Base-by-base conservation (phyloP, 1,284 basidiomycete genomes). In the Cutaneotrichosporon mucoides region DNA sequence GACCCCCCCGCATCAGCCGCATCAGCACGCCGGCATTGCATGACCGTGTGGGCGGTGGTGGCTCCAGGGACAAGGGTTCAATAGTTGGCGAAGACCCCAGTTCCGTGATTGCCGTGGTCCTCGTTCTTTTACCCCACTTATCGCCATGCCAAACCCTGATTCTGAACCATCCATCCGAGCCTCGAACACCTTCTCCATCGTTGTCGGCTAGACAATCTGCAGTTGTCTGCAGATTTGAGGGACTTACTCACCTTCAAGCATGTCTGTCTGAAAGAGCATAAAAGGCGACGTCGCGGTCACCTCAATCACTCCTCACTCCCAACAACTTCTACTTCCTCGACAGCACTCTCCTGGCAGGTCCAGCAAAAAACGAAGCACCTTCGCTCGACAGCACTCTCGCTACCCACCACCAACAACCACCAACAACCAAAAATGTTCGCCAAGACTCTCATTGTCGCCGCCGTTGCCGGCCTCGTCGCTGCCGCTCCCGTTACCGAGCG, bases 401-500 rank as follows among this genome's bases (percentile, higher is more conserved):
- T 36, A 13, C 34, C 33, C 33, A 9, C 5, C 35, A 35, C 34
- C 46, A 47, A 34, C 9, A 36, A 48, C 35, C 9, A 13, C 11
- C 38, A 36, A 34, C 24, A 49, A 38, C 13, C n/a, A 16, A 50
- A n/a, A 9, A 50, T 51, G 49, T 51, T 51, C 49, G 16, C 49
- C 15, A 51, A 51, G 49, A 41, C 49, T 15, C 6, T 51, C 16
- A 40, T 51, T 16, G 37, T 24, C 16, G 16, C 49, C 16, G 49
- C 49, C 38, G 13, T 51, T 11, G 49, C 49, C 38, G 49, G 37
- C 9, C 49, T 51, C 38, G 49, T 38, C 24, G 11, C 37, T 10
- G 49, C 49, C 38, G 37, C 37, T 15, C 37, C 49, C 37, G 49
- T 37, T 16, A n/a, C 34, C 36, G 36, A 12, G 15, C 7, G 5